phyloP scores from a whole-genome alignment of 352 stramenopile species.

The Globisporangium cylindrosporum region DNA sequence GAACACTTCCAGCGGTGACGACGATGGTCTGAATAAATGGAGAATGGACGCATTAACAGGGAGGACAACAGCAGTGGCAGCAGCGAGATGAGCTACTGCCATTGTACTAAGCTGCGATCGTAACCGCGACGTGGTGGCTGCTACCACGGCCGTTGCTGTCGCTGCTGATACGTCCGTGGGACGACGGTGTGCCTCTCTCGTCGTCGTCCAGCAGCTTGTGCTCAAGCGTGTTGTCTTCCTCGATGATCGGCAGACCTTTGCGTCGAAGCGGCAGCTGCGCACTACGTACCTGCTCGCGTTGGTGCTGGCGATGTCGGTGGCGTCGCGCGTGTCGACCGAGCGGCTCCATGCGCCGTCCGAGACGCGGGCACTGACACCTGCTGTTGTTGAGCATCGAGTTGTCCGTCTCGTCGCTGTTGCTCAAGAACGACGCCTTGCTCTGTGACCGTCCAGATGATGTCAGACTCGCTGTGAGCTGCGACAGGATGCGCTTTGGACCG shows the following conservation, averaged over 20 bases:
- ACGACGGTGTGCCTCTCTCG: background rate
- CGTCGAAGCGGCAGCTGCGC: background rate
- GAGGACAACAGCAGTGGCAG: background rate
- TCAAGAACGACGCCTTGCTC: conserved; percentile 11
- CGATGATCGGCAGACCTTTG: conserved; percentile 12
- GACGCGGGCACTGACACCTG: conserved; percentile 14
- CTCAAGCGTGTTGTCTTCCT: conserved; percentile 19
- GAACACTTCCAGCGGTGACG: background rate
- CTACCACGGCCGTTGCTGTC: background rate
- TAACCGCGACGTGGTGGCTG: conserved; percentile 2
- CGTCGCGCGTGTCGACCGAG: conserved; percentile 5
- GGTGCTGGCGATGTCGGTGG: conserved; percentile 1
- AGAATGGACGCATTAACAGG: background rate
- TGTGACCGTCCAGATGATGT: conserved; percentile 3
- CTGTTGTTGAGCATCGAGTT: background rate
- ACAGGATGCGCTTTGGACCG: conserved; percentile 9
- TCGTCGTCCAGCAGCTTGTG: conserved; percentile 13
- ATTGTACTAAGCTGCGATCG: conserved; percentile 5
- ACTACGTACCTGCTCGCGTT: conserved; percentile 3
- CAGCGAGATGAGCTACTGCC: background rate
- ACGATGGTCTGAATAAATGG: background rate
- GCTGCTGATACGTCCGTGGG: background rate
- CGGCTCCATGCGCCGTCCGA: conserved; percentile 16
- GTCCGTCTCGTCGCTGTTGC: conserved; percentile 17
- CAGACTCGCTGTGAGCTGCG: conserved; percentile 12